These are phyloP conservation scores for Artomyces pyxidatus DNA, from an alignment of 768 basidiomycete species.

Conservation along the genomic window DNA sequence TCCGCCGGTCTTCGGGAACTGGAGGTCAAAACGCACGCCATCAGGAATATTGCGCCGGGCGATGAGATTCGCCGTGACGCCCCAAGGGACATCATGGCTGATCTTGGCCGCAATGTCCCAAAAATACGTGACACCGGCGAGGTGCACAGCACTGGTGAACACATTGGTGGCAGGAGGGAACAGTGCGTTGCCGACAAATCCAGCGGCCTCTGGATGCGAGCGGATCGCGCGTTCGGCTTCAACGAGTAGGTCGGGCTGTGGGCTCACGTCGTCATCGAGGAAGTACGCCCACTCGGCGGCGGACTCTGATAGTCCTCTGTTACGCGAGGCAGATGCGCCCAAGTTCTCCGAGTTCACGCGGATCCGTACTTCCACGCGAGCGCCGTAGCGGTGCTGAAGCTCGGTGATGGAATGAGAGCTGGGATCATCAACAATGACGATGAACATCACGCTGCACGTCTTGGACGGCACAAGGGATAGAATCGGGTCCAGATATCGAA, in stretches of 20 bases:
- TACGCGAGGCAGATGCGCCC: constrained; percentile 47
- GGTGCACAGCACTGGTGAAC: constrained; percentile 46
- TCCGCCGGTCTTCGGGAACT: constrained; percentile 55
- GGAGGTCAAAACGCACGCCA: constrained; percentile 35
- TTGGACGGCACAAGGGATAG: constrained; percentile 34
- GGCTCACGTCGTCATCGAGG: constrained; percentile 52
- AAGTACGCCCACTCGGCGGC: constrained; percentile 51
- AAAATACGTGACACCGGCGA: constrained; percentile 51
- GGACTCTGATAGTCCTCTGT: constrained; percentile 46
- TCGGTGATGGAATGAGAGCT: constrained; percentile 30
- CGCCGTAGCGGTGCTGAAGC: constrained; percentile 32
- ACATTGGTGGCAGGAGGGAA: constrained; percentile 42
- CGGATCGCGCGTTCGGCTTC: constrained; percentile 42
- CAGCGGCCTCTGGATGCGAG: constrained; percentile 36
- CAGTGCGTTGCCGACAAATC: constrained; percentile 43
- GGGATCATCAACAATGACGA: constrained; percentile 51
- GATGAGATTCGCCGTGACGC: constrained; percentile 53
- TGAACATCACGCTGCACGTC: constrained; percentile 43
- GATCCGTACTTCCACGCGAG: constrained; percentile 45
- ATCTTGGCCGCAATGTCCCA: constrained; percentile 54
- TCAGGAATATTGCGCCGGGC: constrained; percentile 38
- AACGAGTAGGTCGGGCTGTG: constrained; percentile 33
- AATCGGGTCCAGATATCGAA: constrained; percentile 35
- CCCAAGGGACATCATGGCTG: constrained; percentile 46
- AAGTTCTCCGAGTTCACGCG: constrained; percentile 38